Evolutionary conservation across 305 asterid genomes (phyloP), one percentile per base, ranked within the genome.

Genomic region (Fraxinus paxiana): DNA sequence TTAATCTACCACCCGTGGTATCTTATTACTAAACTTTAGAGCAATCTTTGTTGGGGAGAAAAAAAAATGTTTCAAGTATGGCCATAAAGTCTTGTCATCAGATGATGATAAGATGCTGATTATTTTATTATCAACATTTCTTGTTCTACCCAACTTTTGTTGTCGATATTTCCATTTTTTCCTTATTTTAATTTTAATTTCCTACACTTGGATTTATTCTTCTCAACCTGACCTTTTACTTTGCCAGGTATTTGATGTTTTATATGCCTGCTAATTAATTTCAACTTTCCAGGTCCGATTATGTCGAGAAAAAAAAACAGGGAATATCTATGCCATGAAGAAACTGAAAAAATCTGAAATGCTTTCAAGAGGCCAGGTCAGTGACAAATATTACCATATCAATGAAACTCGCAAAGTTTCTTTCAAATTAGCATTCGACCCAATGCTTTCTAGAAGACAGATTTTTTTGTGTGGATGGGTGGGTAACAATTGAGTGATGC

Each of bases 271-370:
- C 80, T 88, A 73, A 82, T 86, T 83, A 67, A n/a, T 70, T 73
- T 59, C 63, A 51, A 75, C 76, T 67, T 73, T 87, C 78, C 92
- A 95, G 98, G 99, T 95, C 26, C 86, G 95, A 54, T 85, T 95
- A 82, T 95, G 99, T 76, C 88, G 95, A 83, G 99, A 95, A 86
- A 95, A 83, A 84, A 93, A 92, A 87, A 90, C 99, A 0, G 94
- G 97, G 84, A 90, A 93, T 84, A 92, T 95, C 41, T 95, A 95
- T 88, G 99, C 99, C 79, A 95, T 95, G 99, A 95, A 93, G 87
- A 95, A 95, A 85, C 85, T 95, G 88, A 95, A 95, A 90, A 95
- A 95, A 87, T 93, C 99, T 77, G 99, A 95, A 91, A 95, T 95
- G 99, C 90, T 95, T 82, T 88, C 90, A 76, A 90, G 97, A 85